These are phyloP conservation scores for Sphagnum tenellum DNA, from an alignment of 225 moss, liverwort and hornwort species.

Conservation along the genomic window DNA sequence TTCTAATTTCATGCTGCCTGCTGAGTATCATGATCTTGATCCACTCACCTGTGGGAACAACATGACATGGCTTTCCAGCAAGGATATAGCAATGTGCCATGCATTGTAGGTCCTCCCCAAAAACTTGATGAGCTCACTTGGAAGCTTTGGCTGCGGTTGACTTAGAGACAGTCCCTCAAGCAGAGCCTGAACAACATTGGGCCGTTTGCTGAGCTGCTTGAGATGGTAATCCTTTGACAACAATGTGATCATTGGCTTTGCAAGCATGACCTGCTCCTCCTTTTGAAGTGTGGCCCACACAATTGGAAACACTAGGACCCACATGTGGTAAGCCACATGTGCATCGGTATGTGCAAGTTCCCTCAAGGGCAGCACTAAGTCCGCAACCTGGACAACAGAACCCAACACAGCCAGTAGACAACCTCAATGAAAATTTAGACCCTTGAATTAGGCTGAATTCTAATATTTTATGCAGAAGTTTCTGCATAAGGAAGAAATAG, in stretches of 20 bases:
- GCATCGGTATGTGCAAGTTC: constrained; percentile 98
- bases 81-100: constrained; percentile 98
- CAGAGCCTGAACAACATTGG: constrained; percentile 97
- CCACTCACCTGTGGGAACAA: constrained; percentile 65
- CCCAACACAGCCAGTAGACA: too few relatives aligned
- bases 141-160: constrained; percentile 98
- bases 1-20: too few relatives aligned
- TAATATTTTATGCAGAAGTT: not conserved
- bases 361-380: constrained; percentile 85
- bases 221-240: constrained; percentile 94
- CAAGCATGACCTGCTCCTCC: constrained; percentile 99
- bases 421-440: too few relatives aligned
- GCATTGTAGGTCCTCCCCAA: constrained; percentile 98
- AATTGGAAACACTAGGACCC: constrained; percentile 98
- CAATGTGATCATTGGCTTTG: constrained; percentile 97
- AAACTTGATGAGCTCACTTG: constrained; percentile 98
- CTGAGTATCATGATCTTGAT: too few relatives aligned
- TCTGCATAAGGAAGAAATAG: too few relatives aligned
- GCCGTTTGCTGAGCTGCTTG: constrained; percentile 94
- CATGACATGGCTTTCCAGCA: constrained; percentile 97
- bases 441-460: too few relatives aligned
- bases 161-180: constrained; percentile 94
- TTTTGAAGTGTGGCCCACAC: constrained; percentile 99
- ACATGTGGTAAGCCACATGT: constrained; percentile 99
- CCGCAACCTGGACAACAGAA: constrained; percentile 68